Conservation (phyloP, 1,284 basidiomycete species). For the Moesziomyces aphidis region DNA sequence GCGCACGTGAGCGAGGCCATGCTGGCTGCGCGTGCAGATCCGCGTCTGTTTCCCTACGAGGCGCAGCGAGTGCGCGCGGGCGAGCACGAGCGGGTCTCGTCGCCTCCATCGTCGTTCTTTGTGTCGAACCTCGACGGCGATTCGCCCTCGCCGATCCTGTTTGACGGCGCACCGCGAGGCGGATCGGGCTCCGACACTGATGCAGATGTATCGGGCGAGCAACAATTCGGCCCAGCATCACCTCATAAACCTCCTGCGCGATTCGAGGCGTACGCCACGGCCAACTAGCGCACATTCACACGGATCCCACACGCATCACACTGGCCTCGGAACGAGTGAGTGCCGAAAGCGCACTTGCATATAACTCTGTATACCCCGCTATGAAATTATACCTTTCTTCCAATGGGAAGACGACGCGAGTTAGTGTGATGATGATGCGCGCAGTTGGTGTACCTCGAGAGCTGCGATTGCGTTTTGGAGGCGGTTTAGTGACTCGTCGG, state of each 20-base stretch:
- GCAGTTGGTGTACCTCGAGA: not conserved
- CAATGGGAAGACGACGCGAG: too few species aligned
- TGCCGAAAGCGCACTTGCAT: not conserved
- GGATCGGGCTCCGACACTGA: constrained; percentile 5
- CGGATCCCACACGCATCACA: too few species aligned
- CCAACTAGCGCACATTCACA: not conserved
- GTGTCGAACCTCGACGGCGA: constrained; percentile 24
- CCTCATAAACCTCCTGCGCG: constrained; percentile 10
- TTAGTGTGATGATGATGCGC: not conserved
- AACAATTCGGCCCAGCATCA: not conserved
- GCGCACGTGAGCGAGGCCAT: constrained; percentile 25
- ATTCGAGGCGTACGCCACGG: constrained; percentile 9
- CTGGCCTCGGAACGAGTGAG: too few species aligned
- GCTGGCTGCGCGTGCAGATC: constrained; percentile 26
- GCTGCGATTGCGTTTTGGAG: constrained; percentile 17
- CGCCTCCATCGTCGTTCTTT: constrained; percentile 19
- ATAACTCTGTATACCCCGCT: constrained; percentile 7
- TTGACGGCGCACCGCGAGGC: constrained; percentile 1
- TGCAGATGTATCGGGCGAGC: not conserved
- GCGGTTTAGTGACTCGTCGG: constrained; percentile 5
- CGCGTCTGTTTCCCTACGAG: constrained; percentile 19
- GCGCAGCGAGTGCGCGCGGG: not conserved
- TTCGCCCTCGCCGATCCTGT: constrained; percentile 17
- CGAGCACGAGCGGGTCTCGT: constrained; percentile 5
- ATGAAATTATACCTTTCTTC: too few species aligned